Evolutionary conservation across 2,329 filamentous ascomycete species (phyloP), one percentile per base, ranked within the genome.

Genomic region (Fusarium sacchari): DNA sequence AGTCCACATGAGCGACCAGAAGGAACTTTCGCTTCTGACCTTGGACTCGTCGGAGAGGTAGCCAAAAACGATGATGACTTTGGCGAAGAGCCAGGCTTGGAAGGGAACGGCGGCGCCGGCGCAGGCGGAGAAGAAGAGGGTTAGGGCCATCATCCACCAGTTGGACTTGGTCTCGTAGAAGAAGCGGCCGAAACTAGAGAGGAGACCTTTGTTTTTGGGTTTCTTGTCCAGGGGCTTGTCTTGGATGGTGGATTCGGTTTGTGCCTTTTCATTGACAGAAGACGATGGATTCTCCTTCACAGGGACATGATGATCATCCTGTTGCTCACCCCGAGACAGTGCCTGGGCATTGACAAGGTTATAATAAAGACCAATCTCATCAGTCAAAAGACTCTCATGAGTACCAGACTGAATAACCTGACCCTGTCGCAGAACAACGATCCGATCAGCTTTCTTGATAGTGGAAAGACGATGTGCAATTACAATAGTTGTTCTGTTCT

Each of bases 381-480:
- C 82, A 7, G 85, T 80, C 3, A 97, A 84, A 0, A 97, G 87
- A 49, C 89, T 87, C 10, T 94, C 89, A 72, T 97, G 94, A 0
- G 89, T 94, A 0, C 94, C 94, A 72, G 91, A 84, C 79, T 97
- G 93, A 12, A 92, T 86, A 1, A 94, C 88, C 58, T 86, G 82
- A 3, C 94, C 94, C 72, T 91, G 88, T 49, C 92, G 87, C 58
- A 97, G 81, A 2, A 97, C 94, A 15, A 95, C 84, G 62, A 97
- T 97, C 36, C 90, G 88, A 78, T 97, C 92, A 6, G 94, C 94
- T 69, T 92, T 89, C 79, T 90, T 92, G 76, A 94, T 92, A 0
- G 93, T 94, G 0, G 91, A 93, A 5, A 94, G 84, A 4, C 92
- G 86, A 80, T 94, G 92, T 2, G 93, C 93, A 72, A 95, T 92